Base-by-base conservation (phyloP, 345 rosid species). In the Geranium brycei region DNA sequence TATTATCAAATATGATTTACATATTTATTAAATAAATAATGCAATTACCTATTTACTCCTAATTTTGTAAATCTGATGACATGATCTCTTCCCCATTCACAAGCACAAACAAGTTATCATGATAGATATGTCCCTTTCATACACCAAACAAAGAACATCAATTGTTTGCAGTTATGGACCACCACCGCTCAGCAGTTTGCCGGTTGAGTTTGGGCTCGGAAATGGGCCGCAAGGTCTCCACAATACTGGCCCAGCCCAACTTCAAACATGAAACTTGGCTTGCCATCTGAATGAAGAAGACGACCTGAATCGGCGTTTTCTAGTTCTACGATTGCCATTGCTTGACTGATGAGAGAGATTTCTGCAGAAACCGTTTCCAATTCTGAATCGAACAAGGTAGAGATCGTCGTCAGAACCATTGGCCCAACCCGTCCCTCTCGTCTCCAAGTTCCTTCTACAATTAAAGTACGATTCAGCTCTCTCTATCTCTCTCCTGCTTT, bases 361-460 rank as follows among this genome's bases (percentile, higher is more conserved):
- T 8, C 1, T 47, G 53, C 7, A 47, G 53, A 47, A 10, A 47
- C 53, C 41, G 41, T 35, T 35, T 1, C 59, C 31, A 64, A 51
- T 18, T 14, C 59, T 4, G 6, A 60, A 30, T 23, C 12, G 68
- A 55, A 19, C 40, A 70, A 70, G 72, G 82, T 80, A 10, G 89
- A 81, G 75, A 82, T 90, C 71, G 71, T 75, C 4, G 73, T 87
- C 74, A 86, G 77, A 80, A 79, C 87, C 57, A 78, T 90, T 17
- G 97, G 97, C 71, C 95, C 95, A 61, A 73, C 86, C 75, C 88
- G 83, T 18, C 85, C 91, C 15, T 81, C 85, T 71, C 85, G 80
- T 73, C 75, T 85, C 53, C 75, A 66, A 31, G 80, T 87, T 41
- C 79, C 90, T 16, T 76, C 92, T 66, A 78, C 64, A 7, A 76